Conservation (phyloP, 352 stramenopile species). For the Pythium apleroticum region DNA sequence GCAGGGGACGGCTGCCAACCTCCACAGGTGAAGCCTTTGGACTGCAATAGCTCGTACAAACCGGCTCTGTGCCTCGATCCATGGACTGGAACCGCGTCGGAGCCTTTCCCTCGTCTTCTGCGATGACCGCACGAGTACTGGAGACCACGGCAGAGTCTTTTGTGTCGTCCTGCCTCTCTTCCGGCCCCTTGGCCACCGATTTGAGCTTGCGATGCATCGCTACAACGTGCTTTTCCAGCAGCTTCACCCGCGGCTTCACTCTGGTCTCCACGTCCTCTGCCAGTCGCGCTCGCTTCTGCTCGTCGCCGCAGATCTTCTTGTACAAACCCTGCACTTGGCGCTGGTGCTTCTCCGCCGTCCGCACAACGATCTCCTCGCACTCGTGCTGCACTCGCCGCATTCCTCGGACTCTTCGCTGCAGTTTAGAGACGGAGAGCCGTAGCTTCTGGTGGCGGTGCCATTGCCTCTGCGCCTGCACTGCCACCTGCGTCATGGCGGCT, state of each 20-base stretch:
- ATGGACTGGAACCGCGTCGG: neutral
- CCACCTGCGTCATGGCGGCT: neutral
- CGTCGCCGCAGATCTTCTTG: neutral
- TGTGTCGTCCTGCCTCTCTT: neutral
- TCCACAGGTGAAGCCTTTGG: neutral
- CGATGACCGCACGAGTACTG: neutral
- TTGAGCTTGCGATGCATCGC: slow-evolving; percentile 16
- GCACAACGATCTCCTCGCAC: slow-evolving; percentile 17
- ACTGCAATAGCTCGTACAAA: neutral
- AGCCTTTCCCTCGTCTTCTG: neutral
- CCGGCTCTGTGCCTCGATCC: neutral
- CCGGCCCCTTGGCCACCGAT: neutral
- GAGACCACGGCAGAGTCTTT: neutral
- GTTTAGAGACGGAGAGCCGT: neutral
- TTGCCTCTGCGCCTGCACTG: neutral
- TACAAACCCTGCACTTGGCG: neutral
- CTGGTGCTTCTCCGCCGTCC: slow-evolving; percentile 20
- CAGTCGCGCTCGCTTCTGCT: neutral
- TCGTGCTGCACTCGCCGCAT: slow-evolving; percentile 15
- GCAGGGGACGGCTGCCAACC: neutral
- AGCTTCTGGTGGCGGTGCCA: slow-evolving; percentile 6
- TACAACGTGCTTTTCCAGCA: slow-evolving; percentile 13
- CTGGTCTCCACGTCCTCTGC: neutral
- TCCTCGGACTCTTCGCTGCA: neutral
- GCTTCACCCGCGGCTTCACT: neutral